Evolutionary conservation across 441 rosid genomes (phyloP), one percentile per base, ranked within the genome.

Genomic region (Oxalis stricta): DNA sequence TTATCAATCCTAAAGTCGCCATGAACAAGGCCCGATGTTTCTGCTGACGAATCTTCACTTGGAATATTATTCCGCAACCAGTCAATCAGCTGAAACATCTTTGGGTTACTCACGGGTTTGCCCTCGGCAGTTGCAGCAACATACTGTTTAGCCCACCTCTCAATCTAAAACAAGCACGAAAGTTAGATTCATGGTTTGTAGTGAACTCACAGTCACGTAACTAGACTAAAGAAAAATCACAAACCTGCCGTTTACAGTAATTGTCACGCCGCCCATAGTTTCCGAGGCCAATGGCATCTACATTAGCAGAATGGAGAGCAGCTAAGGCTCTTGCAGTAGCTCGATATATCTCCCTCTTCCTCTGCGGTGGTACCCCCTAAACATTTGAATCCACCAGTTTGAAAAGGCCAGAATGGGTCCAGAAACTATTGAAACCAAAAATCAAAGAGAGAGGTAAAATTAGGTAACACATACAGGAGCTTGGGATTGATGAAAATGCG

Each of bases 1-100:
- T 89, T 89, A 61, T 89, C 98, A 53, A 89, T 69, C 58, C 89
- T 94, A 54, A 79, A 89, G 64, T 89, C 98, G 41, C 98, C 98
- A 44, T 89, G 98, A 53, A 80, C 98, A 46, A 89, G 62, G 55
- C 98, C 96, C 18, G 76, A 47, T 11, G 84, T 48, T 55, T 67
- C 69, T 42, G 84, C 80, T 2, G 76, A 64, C 46, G 83, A 77
- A 78, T 89, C 96, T 67, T 85, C 94, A 0, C 39, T 33, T 14
- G 96, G 98, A 52, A 80, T 73, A 53, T 73, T 68, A 46, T 70
- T 52, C 52, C 61, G 70, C 36, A 89, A 63, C 96, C 89, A 80
- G 48, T 69, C 66, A 60, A 79, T 63, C 46, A 89, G 75, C 58
- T 73, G 75, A 64, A 75, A 56, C 94, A 89, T 85, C 67, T 64